Base-by-base conservation (phyloP, 768 basidiomycete species). In the Collybia sp. region DNA sequence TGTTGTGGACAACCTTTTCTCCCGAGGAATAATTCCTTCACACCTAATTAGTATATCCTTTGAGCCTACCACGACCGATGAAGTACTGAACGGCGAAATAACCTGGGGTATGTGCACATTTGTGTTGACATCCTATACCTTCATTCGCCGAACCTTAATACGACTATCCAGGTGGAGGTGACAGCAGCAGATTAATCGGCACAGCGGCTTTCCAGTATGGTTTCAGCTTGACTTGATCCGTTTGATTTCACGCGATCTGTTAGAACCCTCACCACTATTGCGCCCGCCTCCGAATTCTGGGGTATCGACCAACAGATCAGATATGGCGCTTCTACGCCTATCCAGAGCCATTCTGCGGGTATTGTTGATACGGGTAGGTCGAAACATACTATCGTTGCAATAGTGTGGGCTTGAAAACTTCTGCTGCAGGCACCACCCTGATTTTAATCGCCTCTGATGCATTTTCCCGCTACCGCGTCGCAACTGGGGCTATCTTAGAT, bases 381-480 rank as follows among this genome's bases (percentile, higher is more conserved):
- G n/a, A 25, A 25, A 25, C 25, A 8, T 8, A 25, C 25, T 8
- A 25, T 25, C 25, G 25, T 25, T 25, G 3, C 8, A 25, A 25
- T 25, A 25, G 25, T 25, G 8, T 25, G 25, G 25, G 25, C 25
- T 25, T 25, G 49, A 5, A 53, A 53, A 19, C 50, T 53, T 8
- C 42, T 51, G 36, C 31, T 49, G 74, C 72, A 25, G 73, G 76
- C 38, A 77, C 79, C 30, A 78, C 80, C 13, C 63, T 80, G 32
- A 55, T 81, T 3, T 64, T 82, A 42, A 58, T 83, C 45, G 79
- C 80, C 10, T 76, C 77, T 1, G 79, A 81, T 48, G 77, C 78
- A 4, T 83, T 81, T 68, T 57, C 74, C 41, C 64, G 62, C 10
- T 85, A 83, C 56, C 68, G 77, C 59, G 13, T 65, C 15, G 76